Base-by-base conservation (phyloP, 306 rosid species). In the Pterocarpus santalinus region DNA sequence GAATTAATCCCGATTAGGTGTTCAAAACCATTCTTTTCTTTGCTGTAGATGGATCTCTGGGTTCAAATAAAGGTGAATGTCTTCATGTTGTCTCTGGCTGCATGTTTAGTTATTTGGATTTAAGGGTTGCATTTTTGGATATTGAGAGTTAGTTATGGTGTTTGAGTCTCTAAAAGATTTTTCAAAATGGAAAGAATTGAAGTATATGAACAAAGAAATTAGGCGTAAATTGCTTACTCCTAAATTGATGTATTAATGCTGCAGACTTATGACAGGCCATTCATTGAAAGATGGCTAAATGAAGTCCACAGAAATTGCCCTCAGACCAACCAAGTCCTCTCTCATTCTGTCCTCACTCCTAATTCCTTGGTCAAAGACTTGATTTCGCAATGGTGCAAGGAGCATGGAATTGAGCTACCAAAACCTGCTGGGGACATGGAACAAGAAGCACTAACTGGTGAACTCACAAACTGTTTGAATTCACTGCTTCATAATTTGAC, bases 251-350 rank as follows among this genome's bases (percentile, higher is more conserved):
- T 63, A 15, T 51, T 69, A 10, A 57, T 53, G 13, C 62, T 73
- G 82, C 84, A 91, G 95, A 88, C 92, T 44, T 90, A 71, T 66
- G 94, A 90, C 44, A 74, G 88, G 44, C 22, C 75, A 30, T 85
- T 67, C 56, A 85, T 90, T 36, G 60, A 88, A 65, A 75, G 68
- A 74, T 86, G 88, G 92, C 30, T 86, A 73, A 69, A 75, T 4
- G 87, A 88, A 74, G 87, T 86, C 44, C 67, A 76, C 76, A 13
- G 22, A 52, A 69, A 80, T 5, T 88, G 90, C 66, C 90, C 90
- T 35, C 58, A 30, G 34, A 86, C 89, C 5, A 74, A 78, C n/a
- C 81, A 81, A 76, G 81, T 84, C 22, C 89, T 91, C 46, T 30
- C 78, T 11, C 83, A 83, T 57, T 30, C 81, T 1, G 30, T 56